phyloP scores from a whole-genome alignment of 2,329 filamentous ascomycete genomes.

The Helotiales sp. region DNA sequence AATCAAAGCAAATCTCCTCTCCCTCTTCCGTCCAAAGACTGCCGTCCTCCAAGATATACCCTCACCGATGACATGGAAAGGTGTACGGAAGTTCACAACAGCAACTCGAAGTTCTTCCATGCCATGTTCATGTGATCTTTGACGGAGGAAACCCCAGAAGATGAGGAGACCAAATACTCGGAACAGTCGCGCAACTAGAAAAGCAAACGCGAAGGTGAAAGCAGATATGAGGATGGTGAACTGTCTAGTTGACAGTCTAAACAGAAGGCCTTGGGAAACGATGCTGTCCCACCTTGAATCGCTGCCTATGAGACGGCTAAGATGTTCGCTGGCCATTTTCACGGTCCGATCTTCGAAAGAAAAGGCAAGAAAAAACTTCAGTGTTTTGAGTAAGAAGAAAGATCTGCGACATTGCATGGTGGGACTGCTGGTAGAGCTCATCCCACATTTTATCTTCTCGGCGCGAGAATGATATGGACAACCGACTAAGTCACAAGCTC shows the following conservation, averaged over 20 bases:
- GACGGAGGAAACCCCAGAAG: neutral
- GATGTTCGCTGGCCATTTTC: neutral
- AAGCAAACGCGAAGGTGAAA: neutral
- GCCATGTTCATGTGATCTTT: neutral
- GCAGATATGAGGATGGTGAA: neutral
- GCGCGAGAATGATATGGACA: neutral
- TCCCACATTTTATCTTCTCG: neutral
- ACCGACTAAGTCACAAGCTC: neutral
- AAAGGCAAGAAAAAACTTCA: neutral
- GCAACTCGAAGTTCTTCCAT: conserved; percentile 3
- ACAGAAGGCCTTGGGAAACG: neutral
- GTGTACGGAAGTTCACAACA: neutral
- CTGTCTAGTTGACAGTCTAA: neutral
- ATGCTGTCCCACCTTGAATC: conserved; percentile 4
- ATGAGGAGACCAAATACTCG: neutral
- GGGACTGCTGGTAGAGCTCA: neutral
- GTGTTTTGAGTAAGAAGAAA: neutral
- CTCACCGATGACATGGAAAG: neutral
- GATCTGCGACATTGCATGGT: neutral
- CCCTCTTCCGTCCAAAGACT: neutral
- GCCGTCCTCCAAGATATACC: neutral
- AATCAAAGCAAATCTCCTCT: neutral
- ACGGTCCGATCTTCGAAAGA: neutral
- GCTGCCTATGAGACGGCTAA: neutral
- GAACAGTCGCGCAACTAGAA: conserved; percentile 1